Evolutionary conservation across 2,329 filamentous ascomycete genomes (phyloP), one percentile per base, ranked within the genome.

Genomic region (Didymosphaeria variabile): DNA sequence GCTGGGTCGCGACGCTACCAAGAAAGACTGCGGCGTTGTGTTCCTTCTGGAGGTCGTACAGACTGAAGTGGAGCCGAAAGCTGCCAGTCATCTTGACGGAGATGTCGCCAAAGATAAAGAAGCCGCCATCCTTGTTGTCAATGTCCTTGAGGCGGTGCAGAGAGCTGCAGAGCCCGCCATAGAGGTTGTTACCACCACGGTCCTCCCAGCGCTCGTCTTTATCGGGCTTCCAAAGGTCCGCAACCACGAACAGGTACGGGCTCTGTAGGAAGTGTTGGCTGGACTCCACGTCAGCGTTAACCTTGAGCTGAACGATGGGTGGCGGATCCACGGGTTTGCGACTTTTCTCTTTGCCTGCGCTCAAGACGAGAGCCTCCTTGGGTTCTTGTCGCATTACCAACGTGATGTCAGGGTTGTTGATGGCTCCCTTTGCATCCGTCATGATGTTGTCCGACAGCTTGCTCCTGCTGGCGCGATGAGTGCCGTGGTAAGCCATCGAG

Each of bases 61-160:
- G 83, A 52, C 87, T 90, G 74, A 97, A 97, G 58, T 88, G 86
- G 42, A 97, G 84, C 38, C 89, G 85, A 73, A 89, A 94, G 21
- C 82, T 84, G 32, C 93, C 93, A 69, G 91, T 87, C 26, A 88
- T 83, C 73, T 90, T 90, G 62, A 94, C 88, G 0, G 92, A 95
- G 23, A 97, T 83, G 77, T 97, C 93, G 5, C 91, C 91, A 77
- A 96, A 97, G n/a, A 97, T 90, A 72, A 97, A 97, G 79, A 93
- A 96, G 0, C 90, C 92, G 12, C 91, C 91, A 77, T 95, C 92
- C 60, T 82, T 83, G 72, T 93, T 93, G 70, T 90, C 85, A 3
- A 87, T 84, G 73, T 96, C 91, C 76, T 95, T 94, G 57, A 96
- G 81, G 57, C 91, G 86, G 77, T 96, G 91, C 52, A 95, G 83